Base-by-base conservation (phyloP, 805 yeast genomes). In the Nakazawaea ambrosiae region DNA sequence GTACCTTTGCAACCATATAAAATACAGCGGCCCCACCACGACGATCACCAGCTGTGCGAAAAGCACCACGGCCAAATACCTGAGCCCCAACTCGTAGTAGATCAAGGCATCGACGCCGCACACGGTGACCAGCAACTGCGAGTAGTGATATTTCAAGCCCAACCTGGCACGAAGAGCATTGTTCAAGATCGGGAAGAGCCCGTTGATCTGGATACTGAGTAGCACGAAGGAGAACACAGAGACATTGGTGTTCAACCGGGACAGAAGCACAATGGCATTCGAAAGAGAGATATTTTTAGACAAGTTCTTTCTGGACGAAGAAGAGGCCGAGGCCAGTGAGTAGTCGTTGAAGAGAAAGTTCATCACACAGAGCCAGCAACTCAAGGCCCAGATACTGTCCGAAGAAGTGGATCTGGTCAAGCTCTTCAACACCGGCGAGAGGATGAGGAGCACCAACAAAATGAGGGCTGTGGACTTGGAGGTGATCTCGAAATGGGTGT, bases 301-400 rank as follows among this genome's bases (percentile, higher is more conserved):
- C 8, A 88, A 57, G 75, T 82, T 27, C 25, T 12, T 36, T 20
- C 33, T 17, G 26, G 17, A 23, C 7, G 18, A 20, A 3, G 20
- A 27, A 17, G 14, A 19, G 16, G 49, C 47, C n/a, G 70, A 52
- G 44, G 72, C 73, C 49, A 72, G 64, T 26, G 82, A 70, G 54
- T 82, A 81, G 57, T 85, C 85, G 51, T 81, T 78, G 48, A 78
- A 67, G 19, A 79, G 51, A 3, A 88, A 61, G 49, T 87, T 87
- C 31, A 78, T 61, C 9, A 86, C 48, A 23, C 84, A 78, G 12
- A 92, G 63, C 78, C 96, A 81, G 33, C 81, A 77, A 6, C 94
- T 75, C 4, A 92, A 58, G 0, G 95, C 88, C 97, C 97, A 90
- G 42, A 92, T 87, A 12, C 96, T 86, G 61, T 92, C 97, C 0